Conservation (phyloP, 208 protist genomes). For the Phytomonas francai region DNA sequence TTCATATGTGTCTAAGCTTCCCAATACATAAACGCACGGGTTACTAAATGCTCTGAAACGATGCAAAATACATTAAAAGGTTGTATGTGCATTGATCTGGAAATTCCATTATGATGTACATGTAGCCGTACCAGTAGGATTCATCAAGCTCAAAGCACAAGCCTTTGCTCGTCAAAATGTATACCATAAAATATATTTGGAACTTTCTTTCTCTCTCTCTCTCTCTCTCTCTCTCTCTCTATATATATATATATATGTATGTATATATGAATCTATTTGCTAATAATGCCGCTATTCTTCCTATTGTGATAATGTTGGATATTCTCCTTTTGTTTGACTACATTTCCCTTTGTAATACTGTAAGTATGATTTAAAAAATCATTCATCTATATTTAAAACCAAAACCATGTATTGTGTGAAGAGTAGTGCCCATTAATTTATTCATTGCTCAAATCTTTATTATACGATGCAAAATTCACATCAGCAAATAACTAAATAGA, state of each 20-base stretch:
- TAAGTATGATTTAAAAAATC: background rate
- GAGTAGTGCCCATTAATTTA: background rate
- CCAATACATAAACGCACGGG: background rate
- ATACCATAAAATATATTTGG: background rate
- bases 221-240: background rate
- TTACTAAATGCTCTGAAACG: background rate
- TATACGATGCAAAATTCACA: background rate
- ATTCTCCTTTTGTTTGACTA: background rate
- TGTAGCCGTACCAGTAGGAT: background rate
- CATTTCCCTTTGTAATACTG: background rate
- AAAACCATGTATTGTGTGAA: background rate
- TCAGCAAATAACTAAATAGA: background rate
- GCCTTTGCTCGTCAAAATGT: background rate
- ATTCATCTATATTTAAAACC: background rate
- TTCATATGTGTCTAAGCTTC: background rate
- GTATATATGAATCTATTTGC: background rate
- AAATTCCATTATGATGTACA: background rate
- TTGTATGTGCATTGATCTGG: background rate
- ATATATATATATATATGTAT: background rate
- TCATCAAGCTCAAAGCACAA: background rate
- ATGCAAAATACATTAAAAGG: background rate
- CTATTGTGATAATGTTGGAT: slow-evolving; percentile 1
- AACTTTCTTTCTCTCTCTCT: background rate
- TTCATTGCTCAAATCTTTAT: background rate
- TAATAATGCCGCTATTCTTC: background rate